phyloP scores from a whole-genome alignment of 2,329 filamentous ascomycete genomes.

The Leptodontidium sp. region DNA sequence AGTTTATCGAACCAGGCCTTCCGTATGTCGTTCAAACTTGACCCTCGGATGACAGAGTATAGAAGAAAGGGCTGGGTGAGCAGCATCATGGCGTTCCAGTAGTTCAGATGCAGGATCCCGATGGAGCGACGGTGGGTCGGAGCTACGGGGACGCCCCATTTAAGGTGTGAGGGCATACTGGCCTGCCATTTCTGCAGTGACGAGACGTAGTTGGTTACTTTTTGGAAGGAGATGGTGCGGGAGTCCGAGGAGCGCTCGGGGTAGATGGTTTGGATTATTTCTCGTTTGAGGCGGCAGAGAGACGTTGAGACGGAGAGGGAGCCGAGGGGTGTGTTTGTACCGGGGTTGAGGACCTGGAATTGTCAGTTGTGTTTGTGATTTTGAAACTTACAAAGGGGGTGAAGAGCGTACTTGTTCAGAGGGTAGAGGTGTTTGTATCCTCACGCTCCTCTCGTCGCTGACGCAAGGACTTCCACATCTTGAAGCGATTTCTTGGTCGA shows the following conservation, averaged over 20 bases:
- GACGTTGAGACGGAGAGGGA: conserved; percentile 33
- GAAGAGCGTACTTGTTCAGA: conserved; percentile 30
- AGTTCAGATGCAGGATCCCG: conserved; percentile 36
- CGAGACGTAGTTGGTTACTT: conserved; percentile 29
- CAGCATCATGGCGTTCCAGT: conserved; percentile 36
- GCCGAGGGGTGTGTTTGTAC: conserved; percentile 34
- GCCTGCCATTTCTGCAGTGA: conserved; percentile 32
- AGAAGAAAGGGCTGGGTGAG: conserved; percentile 37
- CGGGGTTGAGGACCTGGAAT: conserved; percentile 30
- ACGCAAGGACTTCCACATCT: conserved; percentile 34
- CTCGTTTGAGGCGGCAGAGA: conserved; percentile 31
- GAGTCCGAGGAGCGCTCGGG: conserved; percentile 30
- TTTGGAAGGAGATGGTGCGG: conserved; percentile 31
- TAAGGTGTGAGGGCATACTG: conserved; percentile 36
- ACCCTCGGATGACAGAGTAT: conserved; percentile 31
- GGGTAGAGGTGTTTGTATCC: conserved; percentile 32
- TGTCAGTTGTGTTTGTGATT: neutral
- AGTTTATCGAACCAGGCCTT: conserved; percentile 35
- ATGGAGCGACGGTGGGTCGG: conserved; percentile 34
- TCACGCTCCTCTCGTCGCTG: conserved; percentile 33
- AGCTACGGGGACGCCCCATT: conserved; percentile 35
- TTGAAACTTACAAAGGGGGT: neutral
- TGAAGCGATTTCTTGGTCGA: conserved; percentile 35
- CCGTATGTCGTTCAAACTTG: conserved; percentile 26
- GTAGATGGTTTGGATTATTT: conserved; percentile 37